Base-by-base conservation (phyloP, 306 rosid genomes). In the Cucurbita ficifolia region DNA sequence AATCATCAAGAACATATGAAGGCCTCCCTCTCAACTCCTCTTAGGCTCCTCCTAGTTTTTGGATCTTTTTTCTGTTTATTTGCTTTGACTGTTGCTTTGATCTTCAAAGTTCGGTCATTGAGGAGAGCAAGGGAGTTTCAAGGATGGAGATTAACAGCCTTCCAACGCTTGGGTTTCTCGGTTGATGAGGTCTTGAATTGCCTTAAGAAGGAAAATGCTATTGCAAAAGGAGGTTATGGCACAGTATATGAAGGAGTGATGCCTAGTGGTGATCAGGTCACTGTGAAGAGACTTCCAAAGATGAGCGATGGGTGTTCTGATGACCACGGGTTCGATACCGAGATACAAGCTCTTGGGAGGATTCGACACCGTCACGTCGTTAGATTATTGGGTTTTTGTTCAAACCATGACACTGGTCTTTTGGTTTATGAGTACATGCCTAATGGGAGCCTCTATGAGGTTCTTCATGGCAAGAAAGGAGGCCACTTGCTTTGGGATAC, bases 401-500 rank as follows among this genome's bases (percentile, higher is more conserved):
- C 96, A 29, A 92, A 90, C 76, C 96, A 90, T 16, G 98, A 92
- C 77, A 92, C 98, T 48, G 90, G 88, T 82, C 96, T 92, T 77
- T 72, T 92, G 83, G 96, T 92, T 5, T 92, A 90, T 52, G 96
- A 92, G 81, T 90, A 85, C 88, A 92, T 92, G 98, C 98, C 98
- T 46, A 92, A 92, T 74, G 98, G 98, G 62, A 92, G 92, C 82
- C 77, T 92, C 61, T 96, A 92, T 51, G 98, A 92, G 61, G 91
- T 90, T 46, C 98, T 92, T 58, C 98, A 92, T 79, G 96, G 98
- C n/a, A 92, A 92, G 89, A 92, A 92, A 82, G 98, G 98, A 22
- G 96, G 98, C 7, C 96, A 92, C 80, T 81, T 92, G 77, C 87
- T 84, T 39, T 92, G 98, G 98, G 96, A 92, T 62, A 92, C 96